phyloP scores from a whole-genome alignment of 768 basidiomycete genomes.

The Cubamyces sp. region DNA sequence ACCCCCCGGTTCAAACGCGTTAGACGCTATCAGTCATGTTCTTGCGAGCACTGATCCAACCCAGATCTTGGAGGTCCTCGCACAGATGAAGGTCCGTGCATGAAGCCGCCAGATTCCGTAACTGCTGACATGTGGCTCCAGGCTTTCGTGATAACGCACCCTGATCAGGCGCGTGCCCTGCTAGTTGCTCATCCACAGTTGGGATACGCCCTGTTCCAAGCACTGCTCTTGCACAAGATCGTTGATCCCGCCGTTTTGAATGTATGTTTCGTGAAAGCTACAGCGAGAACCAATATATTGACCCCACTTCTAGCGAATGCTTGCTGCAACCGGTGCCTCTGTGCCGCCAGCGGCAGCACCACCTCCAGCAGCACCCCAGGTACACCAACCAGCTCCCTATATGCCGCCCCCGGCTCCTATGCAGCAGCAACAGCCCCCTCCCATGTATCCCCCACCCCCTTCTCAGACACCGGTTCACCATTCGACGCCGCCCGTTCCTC shows the following conservation, averaged over 20 bases:
- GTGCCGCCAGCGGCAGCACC: slow-evolving; percentile 23
- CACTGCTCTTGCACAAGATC: slow-evolving; percentile 89
- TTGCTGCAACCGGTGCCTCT: slow-evolving; percentile 44
- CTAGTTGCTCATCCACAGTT: slow-evolving; percentile 88
- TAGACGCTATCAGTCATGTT: slow-evolving; percentile 85
- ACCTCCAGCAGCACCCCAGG: slow-evolving; percentile 14
- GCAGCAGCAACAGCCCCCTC: slow-evolving; percentile 35
- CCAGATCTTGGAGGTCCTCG: slow-evolving; percentile 90
- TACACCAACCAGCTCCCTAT: slow-evolving; percentile 27
- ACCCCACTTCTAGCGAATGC: slow-evolving; percentile 46
- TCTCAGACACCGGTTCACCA: slow-evolving; percentile 28
- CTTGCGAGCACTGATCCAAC: slow-evolving; percentile 82
- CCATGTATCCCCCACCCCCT: slow-evolving; percentile 23
- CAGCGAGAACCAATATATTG: not conserved
- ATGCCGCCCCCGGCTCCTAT: slow-evolving; percentile 26
- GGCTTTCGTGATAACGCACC: slow-evolving; percentile 91
- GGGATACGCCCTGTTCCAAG: slow-evolving; percentile 95
- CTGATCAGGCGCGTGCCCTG: slow-evolving; percentile 84
- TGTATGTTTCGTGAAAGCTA: slow-evolving; percentile 41
- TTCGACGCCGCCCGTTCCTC: slow-evolving; percentile 30
- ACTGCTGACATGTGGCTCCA: slow-evolving; percentile 36
- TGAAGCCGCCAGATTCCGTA: slow-evolving; percentile 9
- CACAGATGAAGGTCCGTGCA: slow-evolving; percentile 92
- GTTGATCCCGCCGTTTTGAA: slow-evolving; percentile 87
- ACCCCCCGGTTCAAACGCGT: slow-evolving; percentile 66